phyloP scores from a whole-genome alignment of 2,329 filamentous ascomycete genomes.

The Neonectria hederae region DNA sequence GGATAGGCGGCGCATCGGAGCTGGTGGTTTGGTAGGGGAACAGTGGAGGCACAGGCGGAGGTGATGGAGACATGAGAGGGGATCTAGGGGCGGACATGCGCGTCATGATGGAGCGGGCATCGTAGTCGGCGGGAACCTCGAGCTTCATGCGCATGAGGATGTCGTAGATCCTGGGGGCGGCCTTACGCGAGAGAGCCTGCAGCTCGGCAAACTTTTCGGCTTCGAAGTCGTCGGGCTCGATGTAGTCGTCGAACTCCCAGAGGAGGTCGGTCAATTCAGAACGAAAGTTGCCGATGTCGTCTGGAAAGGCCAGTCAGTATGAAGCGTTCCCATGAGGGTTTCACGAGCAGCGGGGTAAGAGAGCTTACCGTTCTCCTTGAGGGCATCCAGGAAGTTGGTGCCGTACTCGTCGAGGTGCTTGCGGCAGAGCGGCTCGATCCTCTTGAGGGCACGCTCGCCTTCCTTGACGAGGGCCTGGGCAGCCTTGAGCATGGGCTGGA shows the following conservation, averaged over 20 bases:
- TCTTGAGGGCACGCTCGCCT: slow-evolving; percentile 59
- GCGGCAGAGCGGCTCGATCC: slow-evolving; percentile 61
- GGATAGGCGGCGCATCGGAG: not conserved
- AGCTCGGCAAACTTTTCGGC: slow-evolving; percentile 59
- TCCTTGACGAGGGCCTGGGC: slow-evolving; percentile 59
- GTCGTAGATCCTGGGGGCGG: slow-evolving; percentile 59
- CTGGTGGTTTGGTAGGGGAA: slow-evolving; percentile 31
- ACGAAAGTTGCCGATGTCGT: slow-evolving; percentile 60
- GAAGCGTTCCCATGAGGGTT: not conserved
- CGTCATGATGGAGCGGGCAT: slow-evolving; percentile 42
- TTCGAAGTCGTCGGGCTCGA: slow-evolving; percentile 62
- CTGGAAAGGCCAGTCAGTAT: slow-evolving; percentile 41
- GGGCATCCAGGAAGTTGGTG: slow-evolving; percentile 58
- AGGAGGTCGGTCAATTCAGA: slow-evolving; percentile 59
- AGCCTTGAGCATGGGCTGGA: slow-evolving; percentile 59
- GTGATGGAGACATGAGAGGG: slow-evolving; percentile 41
- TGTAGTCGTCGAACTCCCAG: slow-evolving; percentile 67
- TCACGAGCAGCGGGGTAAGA: slow-evolving; percentile 9
- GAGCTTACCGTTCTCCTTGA: slow-evolving; percentile 63
- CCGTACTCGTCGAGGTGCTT: slow-evolving; percentile 61
- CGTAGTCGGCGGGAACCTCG: slow-evolving; percentile 45
- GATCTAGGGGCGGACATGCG: slow-evolving; percentile 40
- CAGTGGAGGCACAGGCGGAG: slow-evolving; percentile 37
- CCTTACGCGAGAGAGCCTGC: slow-evolving; percentile 57
- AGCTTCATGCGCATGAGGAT: slow-evolving; percentile 65